Evolutionary conservation across 306 rosid species (phyloP).

Genomic region (Parietaria judaica): DNA sequence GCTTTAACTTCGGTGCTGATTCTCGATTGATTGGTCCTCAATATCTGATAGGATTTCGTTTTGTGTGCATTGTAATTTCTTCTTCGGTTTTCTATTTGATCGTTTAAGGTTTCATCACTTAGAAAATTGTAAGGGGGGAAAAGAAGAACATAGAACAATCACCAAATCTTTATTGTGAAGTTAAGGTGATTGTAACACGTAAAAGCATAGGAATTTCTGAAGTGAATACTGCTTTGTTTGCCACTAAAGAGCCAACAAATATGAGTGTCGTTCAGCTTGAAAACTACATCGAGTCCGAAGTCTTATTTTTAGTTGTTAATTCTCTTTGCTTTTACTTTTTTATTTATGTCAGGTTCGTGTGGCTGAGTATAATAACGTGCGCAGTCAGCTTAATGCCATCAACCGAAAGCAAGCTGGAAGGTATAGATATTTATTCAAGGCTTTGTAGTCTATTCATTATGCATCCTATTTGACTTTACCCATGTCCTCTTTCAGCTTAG

Average conservation of each 20-base stretch:
- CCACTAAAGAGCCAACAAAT: too few species aligned
- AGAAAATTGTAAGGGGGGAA: too few species aligned
- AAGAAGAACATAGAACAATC: too few species aligned
- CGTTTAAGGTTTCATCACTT: background rate
- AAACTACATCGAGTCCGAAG: background rate
- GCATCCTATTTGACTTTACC: conserved; percentile 18
- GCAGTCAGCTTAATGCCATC: conserved; percentile 83
- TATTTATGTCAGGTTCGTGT: conserved; percentile 57
- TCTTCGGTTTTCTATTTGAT: background rate
- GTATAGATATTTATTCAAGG: conserved; percentile 18
- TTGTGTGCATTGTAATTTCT: background rate
- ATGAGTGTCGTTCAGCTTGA: too few species aligned
- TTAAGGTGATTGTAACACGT: too few species aligned
- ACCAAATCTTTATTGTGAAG: too few species aligned
- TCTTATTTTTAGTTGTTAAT: background rate
- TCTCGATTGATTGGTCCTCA: too few species aligned
- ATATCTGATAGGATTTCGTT: too few species aligned
- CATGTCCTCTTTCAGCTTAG: conserved; percentile 51
- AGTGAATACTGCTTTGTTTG: too few species aligned
- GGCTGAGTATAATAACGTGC: conserved; percentile 68
- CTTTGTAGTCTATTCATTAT: background rate
- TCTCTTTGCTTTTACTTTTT: conserved; percentile 13
- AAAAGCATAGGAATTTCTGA: background rate
- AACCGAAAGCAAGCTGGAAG: conserved; percentile 93
- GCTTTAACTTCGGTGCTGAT: too few species aligned